Evolutionary conservation across 257 asterid genomes (phyloP), one percentile per base, ranked within the genome.

Genomic region (Nicotiana otophora): DNA sequence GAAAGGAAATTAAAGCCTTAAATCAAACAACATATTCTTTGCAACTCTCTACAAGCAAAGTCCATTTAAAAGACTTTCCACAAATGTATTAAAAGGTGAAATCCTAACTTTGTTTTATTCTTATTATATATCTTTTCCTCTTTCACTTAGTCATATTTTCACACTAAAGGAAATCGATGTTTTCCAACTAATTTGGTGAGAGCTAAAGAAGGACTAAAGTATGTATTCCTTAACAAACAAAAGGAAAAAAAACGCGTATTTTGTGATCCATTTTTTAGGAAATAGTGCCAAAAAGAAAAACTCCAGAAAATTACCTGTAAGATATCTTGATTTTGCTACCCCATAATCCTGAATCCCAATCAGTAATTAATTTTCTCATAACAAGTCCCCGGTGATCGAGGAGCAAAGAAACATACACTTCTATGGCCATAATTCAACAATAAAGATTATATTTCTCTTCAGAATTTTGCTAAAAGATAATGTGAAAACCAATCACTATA

Each of bases 11-110:
- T 39, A 68, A 30, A 67, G 11, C 62, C 39, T 65, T 78, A 61
- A 64, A 81, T 63, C 48, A 46, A 31, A 67, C 14, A 68, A 34
- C 60, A 3, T 48, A 63, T 92, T 89, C 93, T 83, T 90, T 87
- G 91, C 55, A 81, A 84, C 86, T 28, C 65, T 84, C 84, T 20
- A 70, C 91, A 92, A 91, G 91, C 87, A 92, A 92, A 88, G 89
- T 85, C 88, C 82, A 87, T 42, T 16, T 5, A 19, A 81, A 83
- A 83, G 82, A 86, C 76, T 82, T 70, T 83, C 82, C 79, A 63
- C 53, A 60, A 63, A 15, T 61, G 60, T 79, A 58, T 70, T 82
- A 46, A 90, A 77, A 84, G 87, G 67, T 83, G 78, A 87, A 74
- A 85, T 39, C 85, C 88, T 84, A 81, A 69, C 89, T 86, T 70